phyloP scores from a whole-genome alignment of 1,284 basidiomycete species.

The Cryptococcus hybrid region DNA sequence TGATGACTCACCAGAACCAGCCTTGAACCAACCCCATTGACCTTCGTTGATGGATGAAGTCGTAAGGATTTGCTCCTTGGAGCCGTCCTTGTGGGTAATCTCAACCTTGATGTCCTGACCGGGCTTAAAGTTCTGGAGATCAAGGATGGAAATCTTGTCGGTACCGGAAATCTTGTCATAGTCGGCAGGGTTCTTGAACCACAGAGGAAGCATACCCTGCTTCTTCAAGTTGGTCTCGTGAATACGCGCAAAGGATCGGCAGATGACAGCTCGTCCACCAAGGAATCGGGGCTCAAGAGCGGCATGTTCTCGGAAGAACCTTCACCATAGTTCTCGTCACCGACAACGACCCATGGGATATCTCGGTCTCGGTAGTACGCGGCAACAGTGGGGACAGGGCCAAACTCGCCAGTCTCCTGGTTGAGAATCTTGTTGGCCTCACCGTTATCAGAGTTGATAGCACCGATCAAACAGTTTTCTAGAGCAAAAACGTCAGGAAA shows the following conservation, averaged over 20 bases:
- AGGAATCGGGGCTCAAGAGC: constrained; percentile 97
- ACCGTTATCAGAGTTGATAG: constrained; percentile 91
- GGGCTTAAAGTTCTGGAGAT: constrained; percentile 77
- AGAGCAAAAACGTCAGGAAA: constrained; percentile 1
- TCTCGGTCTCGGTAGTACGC: constrained; percentile 85
- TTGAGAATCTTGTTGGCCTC: constrained; percentile 97
- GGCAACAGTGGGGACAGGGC: constrained; percentile 77
- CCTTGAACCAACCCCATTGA: constrained; percentile 94
- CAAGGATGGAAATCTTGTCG: constrained; percentile 81
- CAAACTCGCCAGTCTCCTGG: constrained; percentile 83
- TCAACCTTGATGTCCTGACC: constrained; percentile 82
- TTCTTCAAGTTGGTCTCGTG: constrained; percentile 96
- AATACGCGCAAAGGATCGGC: constrained; percentile 93
- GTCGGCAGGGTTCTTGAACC: constrained; percentile 81
- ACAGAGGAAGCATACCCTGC: constrained; percentile 76
- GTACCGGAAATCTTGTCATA: constrained; percentile 83
- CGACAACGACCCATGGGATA: constrained; percentile 92
- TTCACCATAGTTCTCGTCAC: constrained; percentile 96
- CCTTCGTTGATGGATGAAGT: constrained; percentile 56
- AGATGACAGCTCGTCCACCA: constrained; percentile 92
- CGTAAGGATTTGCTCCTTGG: constrained; percentile 59
- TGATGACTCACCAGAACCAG: constrained; percentile 62
- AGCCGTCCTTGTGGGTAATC: constrained; percentile 78
- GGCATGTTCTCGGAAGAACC: constrained; percentile 98
- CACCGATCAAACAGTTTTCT: constrained; percentile 97